phyloP scores from a whole-genome alignment of 805 yeast species.

The Saccharomyces jurei region DNA sequence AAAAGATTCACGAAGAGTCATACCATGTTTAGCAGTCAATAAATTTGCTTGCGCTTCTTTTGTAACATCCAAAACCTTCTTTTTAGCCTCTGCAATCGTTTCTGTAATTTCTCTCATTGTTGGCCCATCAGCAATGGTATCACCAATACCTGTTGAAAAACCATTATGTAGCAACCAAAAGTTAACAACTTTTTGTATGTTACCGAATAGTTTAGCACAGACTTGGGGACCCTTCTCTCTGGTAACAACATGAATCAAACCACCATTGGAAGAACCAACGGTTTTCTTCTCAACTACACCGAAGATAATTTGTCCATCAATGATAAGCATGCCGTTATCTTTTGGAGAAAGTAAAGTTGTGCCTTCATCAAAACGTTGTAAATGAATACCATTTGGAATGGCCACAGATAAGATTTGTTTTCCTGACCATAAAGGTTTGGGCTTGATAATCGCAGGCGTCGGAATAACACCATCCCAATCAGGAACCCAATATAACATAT shows the following conservation, averaged over 20 bases:
- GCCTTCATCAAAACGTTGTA: conserved; percentile 89
- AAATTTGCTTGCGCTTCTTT: conserved; percentile 83
- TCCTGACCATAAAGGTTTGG: conserved; percentile 96
- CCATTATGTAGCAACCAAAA: conserved; percentile 96
- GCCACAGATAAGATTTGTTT: conserved; percentile 88
- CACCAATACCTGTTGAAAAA: conserved; percentile 98
- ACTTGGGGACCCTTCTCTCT: conserved; percentile 92
- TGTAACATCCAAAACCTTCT: conserved; percentile 89
- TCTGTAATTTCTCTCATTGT: conserved; percentile 92
- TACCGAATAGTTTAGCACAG: conserved; percentile 86
- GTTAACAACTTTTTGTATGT: conserved; percentile 90
- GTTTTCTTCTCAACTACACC: conserved; percentile 98
- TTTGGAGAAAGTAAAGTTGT: conserved; percentile 76
- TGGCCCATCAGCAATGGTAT: conserved; percentile 94
- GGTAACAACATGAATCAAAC: conserved; percentile 93
- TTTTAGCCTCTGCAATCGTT: conserved; percentile 88
- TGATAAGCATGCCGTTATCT: conserved; percentile 91
- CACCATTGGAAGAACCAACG: conserved; percentile 98
- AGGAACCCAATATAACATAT: conserved; percentile 95
- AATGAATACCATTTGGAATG: conserved; percentile 90
- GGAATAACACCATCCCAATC: conserved; percentile 98
- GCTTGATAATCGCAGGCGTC: conserved; percentile 86
- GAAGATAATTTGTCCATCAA: conserved; percentile 92
- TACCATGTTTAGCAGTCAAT: conserved; percentile 95
- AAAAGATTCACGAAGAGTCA: conserved; percentile 97